Conservation (phyloP, 306 rosid genomes). For the Cyclanthera cordifolia region DNA sequence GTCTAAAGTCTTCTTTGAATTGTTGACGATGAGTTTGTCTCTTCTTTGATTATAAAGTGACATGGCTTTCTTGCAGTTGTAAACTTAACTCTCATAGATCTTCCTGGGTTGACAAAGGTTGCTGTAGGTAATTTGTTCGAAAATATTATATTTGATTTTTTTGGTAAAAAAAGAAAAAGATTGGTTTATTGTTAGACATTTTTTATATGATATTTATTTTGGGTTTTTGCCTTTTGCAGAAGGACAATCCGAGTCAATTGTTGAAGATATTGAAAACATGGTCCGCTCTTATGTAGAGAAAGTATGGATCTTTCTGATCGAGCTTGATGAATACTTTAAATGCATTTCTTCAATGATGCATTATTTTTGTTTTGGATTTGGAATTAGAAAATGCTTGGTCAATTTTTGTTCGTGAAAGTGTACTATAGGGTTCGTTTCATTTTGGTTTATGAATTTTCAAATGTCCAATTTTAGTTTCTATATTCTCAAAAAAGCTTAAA, state of each 20-base stretch:
- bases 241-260: conserved; percentile 84
- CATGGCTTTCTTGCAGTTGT: conserved; percentile 62
- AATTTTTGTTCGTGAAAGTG: not conserved
- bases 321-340: not conserved
- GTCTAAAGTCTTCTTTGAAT: not conserved
- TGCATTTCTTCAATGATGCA: not conserved
- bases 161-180: not conserved
- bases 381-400: not conserved
- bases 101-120: conserved; percentile 98
- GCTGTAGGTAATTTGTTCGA: conserved; percentile 67
- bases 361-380: not conserved
- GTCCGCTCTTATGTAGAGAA: conserved; percentile 93
- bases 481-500: too few species aligned
- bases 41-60: not conserved
- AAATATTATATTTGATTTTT: not conserved
- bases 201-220: not conserved
- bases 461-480: too few species aligned
- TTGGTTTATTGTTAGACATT: not conserved
- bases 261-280: conserved; percentile 96
- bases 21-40: not conserved
- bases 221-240: conserved; percentile 39
- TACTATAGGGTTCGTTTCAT: too few species aligned
- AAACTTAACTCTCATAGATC: conserved; percentile 88
- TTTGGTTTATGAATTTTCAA: too few species aligned
- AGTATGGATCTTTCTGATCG: conserved; percentile 32